Base-by-base conservation (phyloP, 2,329 filamentous ascomycete species). In the Teratosphaeria nubilosa region DNA sequence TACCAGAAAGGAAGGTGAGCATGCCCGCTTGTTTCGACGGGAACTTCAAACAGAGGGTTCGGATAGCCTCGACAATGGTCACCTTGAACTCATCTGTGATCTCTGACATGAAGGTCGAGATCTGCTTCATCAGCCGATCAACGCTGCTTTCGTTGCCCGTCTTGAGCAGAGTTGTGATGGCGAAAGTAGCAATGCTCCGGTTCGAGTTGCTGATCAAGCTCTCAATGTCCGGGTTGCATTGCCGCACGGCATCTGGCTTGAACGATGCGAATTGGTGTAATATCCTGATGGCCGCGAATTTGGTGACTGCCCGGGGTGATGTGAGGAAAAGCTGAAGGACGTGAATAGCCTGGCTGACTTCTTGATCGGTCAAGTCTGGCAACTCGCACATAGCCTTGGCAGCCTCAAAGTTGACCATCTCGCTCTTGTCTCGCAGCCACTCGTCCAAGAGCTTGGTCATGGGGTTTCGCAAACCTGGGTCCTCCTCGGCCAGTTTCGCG, bases 31-130 rank as follows among this genome's bases (percentile, higher is more conserved):
- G 94, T 78, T 99, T 99, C 77, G 84, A 91, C 34, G 94, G 94
- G 78, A 99, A 99, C 77, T 99, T 99, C 66, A 99, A 80, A 73
- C 92, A 97, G 48, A 99, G 78, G 3, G 94, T 97, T 61, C 94
- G 88, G 70, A 99, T 96, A 50, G 94, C 94, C 75, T 99, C 94
- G 51, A 99, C 92, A 69, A 99, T 96, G n/a, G 94, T 99, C 66
- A 99, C 96, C 81, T 97, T 99, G 81, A 99, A 99, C 75, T 99
- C 94, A 71, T 99, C 94, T 6, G 92, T 96, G 65, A 97, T 97
- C 75, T 97, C 94, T 4, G 91, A 90, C 94, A 99, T 97, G 78
- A 99, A 96, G 45, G 88, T 87, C 25, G 90, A 91, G 62, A 99
- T 97, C 74, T 97, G 91, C 82, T 96, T 96, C 91, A 99, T 96